Conservation (phyloP, 148 eudicot species). For the Silene uniflora region DNA sequence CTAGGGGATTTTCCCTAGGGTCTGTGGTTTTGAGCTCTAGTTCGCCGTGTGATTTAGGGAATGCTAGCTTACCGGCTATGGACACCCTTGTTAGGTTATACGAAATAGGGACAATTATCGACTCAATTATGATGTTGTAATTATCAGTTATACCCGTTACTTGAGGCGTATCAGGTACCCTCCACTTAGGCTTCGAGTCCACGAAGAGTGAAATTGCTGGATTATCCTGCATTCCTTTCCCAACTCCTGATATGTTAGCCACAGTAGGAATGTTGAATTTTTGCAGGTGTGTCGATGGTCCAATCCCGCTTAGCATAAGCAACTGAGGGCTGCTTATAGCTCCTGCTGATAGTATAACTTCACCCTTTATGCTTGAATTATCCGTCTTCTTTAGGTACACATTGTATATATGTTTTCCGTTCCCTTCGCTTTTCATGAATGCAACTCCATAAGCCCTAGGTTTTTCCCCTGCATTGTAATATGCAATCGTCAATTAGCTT, state of each 20-base stretch:
- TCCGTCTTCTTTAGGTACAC: constrained; percentile 32
- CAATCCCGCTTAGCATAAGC: constrained; percentile 47
- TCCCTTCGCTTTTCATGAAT: constrained; percentile 35
- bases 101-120: constrained; percentile 32
- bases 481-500: no score
- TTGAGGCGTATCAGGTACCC: constrained; percentile 41
- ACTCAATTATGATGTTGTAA: constrained; percentile 35
- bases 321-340: constrained; percentile 47
- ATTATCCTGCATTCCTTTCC: constrained; percentile 36
- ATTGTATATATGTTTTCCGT: constrained; percentile 21
- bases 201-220: constrained; percentile 36
- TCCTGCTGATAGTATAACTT: constrained; percentile 46
- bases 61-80: constrained; percentile 39
- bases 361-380: constrained; percentile 25
- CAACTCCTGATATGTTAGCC: constrained; percentile 25
- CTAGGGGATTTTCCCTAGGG: constrained; percentile 38
- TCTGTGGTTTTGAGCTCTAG: constrained; percentile 34
- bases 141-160: constrained; percentile 39
- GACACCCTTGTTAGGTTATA: constrained; percentile 26
- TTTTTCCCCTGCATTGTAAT: constrained; percentile 25
- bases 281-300: constrained; percentile 32
- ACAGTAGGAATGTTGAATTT: constrained; percentile 28
- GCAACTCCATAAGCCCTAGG: constrained; percentile 40
- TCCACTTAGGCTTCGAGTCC: constrained; percentile 30
- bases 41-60: constrained; percentile 36